Percentiles rank a stretch among this genome's conserved stretches.
These are phyloP conservation scores for Tuber brumale DNA, from an alignment of 495 filamentous ascomycete species.

Conservation along the genomic window DNA sequence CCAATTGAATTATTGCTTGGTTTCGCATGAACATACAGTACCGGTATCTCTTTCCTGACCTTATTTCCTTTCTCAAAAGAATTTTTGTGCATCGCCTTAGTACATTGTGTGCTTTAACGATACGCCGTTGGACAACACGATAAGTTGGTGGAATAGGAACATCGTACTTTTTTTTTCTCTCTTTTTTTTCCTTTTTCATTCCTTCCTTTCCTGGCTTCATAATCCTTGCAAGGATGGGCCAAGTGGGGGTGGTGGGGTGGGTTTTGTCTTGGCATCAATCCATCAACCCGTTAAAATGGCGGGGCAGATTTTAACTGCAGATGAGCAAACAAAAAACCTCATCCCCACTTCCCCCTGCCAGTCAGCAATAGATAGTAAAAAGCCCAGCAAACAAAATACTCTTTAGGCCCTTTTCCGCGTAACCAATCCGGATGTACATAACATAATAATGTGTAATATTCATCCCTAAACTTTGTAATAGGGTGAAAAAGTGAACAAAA, in stretches of 20 bases:
- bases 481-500: not conserved
- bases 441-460: constrained; percentile 4
- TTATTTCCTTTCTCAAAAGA: not conserved
- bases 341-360: not conserved
- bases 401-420: not conserved
- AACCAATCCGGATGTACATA: constrained; percentile 3
- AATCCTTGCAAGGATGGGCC: not conserved
- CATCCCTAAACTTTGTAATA: not conserved
- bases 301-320: not conserved
- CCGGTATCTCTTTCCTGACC: not conserved
- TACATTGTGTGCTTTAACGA: not conserved
- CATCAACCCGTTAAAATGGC: constrained; percentile 14
- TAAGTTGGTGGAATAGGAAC: not conserved
- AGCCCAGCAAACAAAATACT: not conserved
- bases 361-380: not conserved
- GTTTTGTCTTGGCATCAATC: constrained; percentile 30
- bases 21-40: not conserved
- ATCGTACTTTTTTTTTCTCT: constrained; percentile 3
- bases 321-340: constrained; percentile 2
- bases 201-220: not conserved
- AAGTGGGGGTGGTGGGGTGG: constrained; percentile 24
- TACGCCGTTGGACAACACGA: not conserved
- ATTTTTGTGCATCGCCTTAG: not conserved
- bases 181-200: not conserved
- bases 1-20: not conserved